Evolutionary conservation across 306 rosid genomes (phyloP), one percentile per base, ranked within the genome.

Genomic region (Urtica urens): DNA sequence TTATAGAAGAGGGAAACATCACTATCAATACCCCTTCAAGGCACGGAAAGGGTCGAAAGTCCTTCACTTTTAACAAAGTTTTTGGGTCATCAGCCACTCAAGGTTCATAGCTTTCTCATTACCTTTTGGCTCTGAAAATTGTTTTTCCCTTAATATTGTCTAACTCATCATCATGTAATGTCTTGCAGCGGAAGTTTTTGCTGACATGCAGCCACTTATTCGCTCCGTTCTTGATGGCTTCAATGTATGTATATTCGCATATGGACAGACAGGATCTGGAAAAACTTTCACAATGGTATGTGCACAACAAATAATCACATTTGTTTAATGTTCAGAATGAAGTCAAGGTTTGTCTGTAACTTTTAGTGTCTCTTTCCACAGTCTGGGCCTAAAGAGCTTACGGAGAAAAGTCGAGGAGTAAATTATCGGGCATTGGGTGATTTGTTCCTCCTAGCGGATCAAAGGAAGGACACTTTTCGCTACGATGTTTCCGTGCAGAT

Each of bases 191-290:
- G 93, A 85, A 47, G 82, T 85, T 54, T 81, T 81, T 72, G 73
- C 78, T 64, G 95, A 85, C 54, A 81, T 85, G 95, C 93, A 81
- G 49, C 95, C 95, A 55, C 76, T 85, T 49, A 57, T 85, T 60
- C 76, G 95, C 51, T 85, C 95, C 12, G 95, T 81, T 48, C 95
- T 85, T 47, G 95, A 85, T 66, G 95, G 95, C 56, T 85, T 23
- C 60, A 85, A 85, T 63, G 93, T 85, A 44, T 85, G 95, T 72
- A 85, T 85, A 60, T 85, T 85, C 72, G 95, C 95, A 22, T 85
- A 85, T 46, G 95, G 95, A 39, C 95, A 85, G 69, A 85, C 95
- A 3, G 95, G 95, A 71, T 85, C 95, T 1, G 95, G 95, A 61
- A 85, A 85, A 64, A 85, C 95, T 45, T 73, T 25, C 70, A 85